Evolutionary conservation across 352 stramenopile species (phyloP), one percentile per base, ranked within the genome.

Genomic region (Pythium brassicae): DNA sequence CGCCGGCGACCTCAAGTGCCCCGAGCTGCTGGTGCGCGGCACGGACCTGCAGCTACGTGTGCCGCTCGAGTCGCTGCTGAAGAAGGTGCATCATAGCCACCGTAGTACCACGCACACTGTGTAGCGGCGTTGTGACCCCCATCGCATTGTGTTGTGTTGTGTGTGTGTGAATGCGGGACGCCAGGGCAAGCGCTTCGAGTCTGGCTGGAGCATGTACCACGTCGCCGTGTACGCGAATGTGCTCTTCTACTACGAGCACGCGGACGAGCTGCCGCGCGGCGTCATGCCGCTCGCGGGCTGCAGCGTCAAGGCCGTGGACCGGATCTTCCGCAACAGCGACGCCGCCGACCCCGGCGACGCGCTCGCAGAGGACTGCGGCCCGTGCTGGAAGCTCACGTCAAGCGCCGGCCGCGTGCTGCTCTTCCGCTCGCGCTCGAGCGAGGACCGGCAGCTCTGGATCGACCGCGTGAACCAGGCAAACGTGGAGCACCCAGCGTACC

Each of bases 371-470:
- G 75, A 85, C 20, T 89, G 79, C 23, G 80, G 80, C 1, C 77
- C 77, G 34, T 90, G 80, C 68, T 90, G 77, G 76, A 88, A 90
- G 54, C 19, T 90, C 43, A 88, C 73, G 60, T 85, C 75, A 10
- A 72, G 53, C 29, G 68, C 64, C 12, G 75, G 74, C 0, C 75
- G 80, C 12, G 72, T 86, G 46, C 50, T 90, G 42, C 67, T 90
- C 40, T 90, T 90, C 55, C 78, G 80, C 11, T 69, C 78, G n/a
- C 65, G 68, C 14, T 80, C 73, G 20, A 60, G 69, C 25, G 74
- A 86, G 20, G 59, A 69, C 17, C 72, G 80, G 1, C 26, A 73
- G 8, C 59, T 75, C 20, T 90, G 80, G 80, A 73, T 90, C 25
- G 62, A 82, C 5, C 61, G 61, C 50, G 50, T 90, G 3, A 70